A percentile compares a stretch with the other conserved stretches of the same genome.
phyloP scores from a whole-genome alignment of 1,139 yeast genomes.

The Meyerozyma guilliermondii region DNA sequence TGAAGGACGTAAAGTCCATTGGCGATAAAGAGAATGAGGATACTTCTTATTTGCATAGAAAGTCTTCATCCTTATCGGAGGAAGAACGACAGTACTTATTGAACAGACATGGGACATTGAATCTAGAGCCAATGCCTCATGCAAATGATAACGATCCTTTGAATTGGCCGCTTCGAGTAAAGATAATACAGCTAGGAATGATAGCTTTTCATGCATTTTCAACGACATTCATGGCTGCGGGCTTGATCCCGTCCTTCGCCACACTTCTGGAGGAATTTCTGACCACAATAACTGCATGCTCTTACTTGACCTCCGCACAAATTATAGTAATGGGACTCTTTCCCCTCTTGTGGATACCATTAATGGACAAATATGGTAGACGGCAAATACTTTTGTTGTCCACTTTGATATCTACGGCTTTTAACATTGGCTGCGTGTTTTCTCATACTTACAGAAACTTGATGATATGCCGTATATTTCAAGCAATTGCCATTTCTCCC shows the following conservation, averaged over 20 bases:
- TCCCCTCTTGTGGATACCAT: constrained; percentile 17
- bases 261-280: constrained; percentile 9
- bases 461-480: constrained; percentile 15
- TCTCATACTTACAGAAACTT: constrained; percentile 10
- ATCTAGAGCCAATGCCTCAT: constrained; percentile 15
- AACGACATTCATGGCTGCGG: constrained; percentile 18
- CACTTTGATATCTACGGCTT: constrained; percentile 12
- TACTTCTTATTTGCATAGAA: not conserved
- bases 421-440: constrained; percentile 15
- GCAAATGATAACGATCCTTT: constrained; percentile 16
- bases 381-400: constrained; percentile 11
- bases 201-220: constrained; percentile 16
- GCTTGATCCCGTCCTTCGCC: constrained; percentile 16
- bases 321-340: constrained; percentile 15
- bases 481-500: constrained; percentile 16
- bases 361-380: constrained; percentile 16
- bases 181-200: constrained; percentile 13
- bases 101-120: constrained; percentile 13
- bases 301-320: constrained; percentile 15
- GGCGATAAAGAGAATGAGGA: not conserved
- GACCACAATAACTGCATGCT: constrained; percentile 11
- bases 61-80: not conserved
- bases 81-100: constrained; percentile 13
- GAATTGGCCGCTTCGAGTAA: constrained; percentile 13
- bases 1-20: not conserved